Conservation (phyloP, 2,329 filamentous ascomycete species). For the Aspergillus quadrilineatus region DNA sequence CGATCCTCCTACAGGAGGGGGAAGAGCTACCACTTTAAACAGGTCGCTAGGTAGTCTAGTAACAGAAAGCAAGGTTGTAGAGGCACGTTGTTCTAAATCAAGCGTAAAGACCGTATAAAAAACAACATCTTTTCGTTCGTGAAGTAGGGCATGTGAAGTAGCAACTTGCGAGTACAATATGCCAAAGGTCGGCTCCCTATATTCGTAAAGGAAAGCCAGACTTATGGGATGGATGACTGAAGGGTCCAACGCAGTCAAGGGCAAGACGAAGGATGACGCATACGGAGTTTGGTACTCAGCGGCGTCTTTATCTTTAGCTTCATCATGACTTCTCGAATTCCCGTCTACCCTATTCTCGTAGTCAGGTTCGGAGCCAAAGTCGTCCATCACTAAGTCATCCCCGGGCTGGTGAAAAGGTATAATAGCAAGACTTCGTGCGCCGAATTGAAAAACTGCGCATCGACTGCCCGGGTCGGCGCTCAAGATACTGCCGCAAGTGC, state of each 20-base stretch:
- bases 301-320: conserved; percentile 35
- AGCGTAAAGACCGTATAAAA: conserved; percentile 94
- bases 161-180: conserved; percentile 77
- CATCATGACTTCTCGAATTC: conserved; percentile 25
- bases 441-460: conserved; percentile 94
- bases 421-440: conserved; percentile 83
- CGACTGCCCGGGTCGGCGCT: conserved; percentile 87
- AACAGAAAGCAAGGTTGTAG: conserved; percentile 87
- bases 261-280: conserved; percentile 87
- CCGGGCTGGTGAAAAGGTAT: conserved; percentile 84
- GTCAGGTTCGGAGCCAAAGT: conserved; percentile 81
- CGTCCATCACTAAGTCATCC: conserved; percentile 87
- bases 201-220: conserved; percentile 91
- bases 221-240: conserved; percentile 84
- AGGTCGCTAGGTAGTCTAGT: conserved; percentile 82
- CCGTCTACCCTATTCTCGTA: conserved; percentile 57
- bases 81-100: conserved; percentile 88
- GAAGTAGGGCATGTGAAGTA: conserved; percentile 69
- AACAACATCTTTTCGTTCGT: conserved; percentile 78
- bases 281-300: conserved; percentile 64
- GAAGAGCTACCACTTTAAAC: conserved; percentile 76
- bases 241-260: conserved; percentile 83
- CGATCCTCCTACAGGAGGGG: conserved; percentile 82
- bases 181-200: conserved; percentile 95
- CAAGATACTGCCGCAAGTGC: conserved; percentile 75